These are phyloP conservation scores for Lichtheimia corymbifera DNA, from an alignment of 371 early-diverging fungal genomes.

Conservation along the genomic window DNA sequence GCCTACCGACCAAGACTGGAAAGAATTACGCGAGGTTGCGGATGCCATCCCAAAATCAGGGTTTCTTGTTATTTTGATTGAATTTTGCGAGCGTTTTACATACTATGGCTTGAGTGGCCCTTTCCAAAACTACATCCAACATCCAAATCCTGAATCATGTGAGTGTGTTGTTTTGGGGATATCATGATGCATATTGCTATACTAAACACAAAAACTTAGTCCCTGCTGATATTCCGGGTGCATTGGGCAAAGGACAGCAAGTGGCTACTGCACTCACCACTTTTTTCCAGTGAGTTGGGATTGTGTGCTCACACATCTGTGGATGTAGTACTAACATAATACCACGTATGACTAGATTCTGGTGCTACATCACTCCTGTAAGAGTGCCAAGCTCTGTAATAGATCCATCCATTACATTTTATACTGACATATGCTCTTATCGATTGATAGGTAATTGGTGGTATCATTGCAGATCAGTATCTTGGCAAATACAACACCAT, in stretches of 20 bases:
- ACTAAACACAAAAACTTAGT: slow-evolving; percentile 9
- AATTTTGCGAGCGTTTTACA: slow-evolving; percentile 79
- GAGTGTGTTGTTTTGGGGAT: slow-evolving; percentile 6
- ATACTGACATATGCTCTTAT: not conserved
- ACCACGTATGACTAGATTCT: slow-evolving; percentile 38
- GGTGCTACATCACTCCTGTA: slow-evolving; percentile 75
- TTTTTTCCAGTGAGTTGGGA: slow-evolving; percentile 56
- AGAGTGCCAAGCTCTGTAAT: slow-evolving; percentile 22
- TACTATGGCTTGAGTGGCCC: slow-evolving; percentile 69
- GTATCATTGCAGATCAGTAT: slow-evolving; percentile 78
- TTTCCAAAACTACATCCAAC: slow-evolving; percentile 65
- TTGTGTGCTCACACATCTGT: not conserved
- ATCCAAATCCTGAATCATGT: slow-evolving; percentile 42
- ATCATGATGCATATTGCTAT: not conserved
- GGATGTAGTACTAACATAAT: not conserved
- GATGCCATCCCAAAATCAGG: slow-evolving; percentile 58
- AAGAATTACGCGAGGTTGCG: slow-evolving; percentile 43
- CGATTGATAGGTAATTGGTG: slow-evolving; percentile 56
- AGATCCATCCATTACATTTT: not conserved
- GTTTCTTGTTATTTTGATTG: slow-evolving; percentile 66
- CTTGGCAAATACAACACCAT: slow-evolving; percentile 86
- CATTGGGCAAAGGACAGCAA: slow-evolving; percentile 49
- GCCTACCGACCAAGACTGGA: slow-evolving; percentile 54
- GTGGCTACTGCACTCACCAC: slow-evolving; percentile 72
- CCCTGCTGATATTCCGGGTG: slow-evolving; percentile 50